Evolutionary conservation across 1,139 yeast species (phyloP).

Genomic region (Lodderomyces jiufengensis): DNA sequence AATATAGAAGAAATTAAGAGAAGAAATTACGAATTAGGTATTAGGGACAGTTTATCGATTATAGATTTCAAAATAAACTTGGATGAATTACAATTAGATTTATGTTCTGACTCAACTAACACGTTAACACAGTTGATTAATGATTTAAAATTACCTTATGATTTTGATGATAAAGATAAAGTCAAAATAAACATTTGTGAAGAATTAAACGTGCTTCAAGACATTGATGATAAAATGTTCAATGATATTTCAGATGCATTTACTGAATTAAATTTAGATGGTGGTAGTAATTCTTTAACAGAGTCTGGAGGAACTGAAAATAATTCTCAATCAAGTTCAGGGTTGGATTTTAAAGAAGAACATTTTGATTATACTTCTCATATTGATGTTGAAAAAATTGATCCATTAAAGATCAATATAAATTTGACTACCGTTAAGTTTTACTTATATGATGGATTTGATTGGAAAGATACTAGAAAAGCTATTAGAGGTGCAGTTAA

Average conservation of each 20-base stretch:
- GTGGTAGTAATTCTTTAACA: neutral
- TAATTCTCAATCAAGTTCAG: slow-evolving; percentile 9
- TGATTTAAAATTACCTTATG: slow-evolving; percentile 69
- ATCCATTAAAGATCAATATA: slow-evolving; percentile 30
- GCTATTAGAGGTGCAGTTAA: slow-evolving; percentile 62
- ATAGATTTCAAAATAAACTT: slow-evolving; percentile 46
- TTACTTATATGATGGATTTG: slow-evolving; percentile 84
- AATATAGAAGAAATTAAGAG: slow-evolving; percentile 20
- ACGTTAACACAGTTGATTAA: slow-evolving; percentile 63
- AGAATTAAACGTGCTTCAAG: slow-evolving; percentile 46
- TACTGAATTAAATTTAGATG: slow-evolving; percentile 10
- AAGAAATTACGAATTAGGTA: slow-evolving; percentile 20
- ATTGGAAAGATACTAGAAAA: slow-evolving; percentile 78
- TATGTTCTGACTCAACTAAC: slow-evolving; percentile 86
- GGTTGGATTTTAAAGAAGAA: slow-evolving; percentile 11
- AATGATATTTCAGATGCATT: slow-evolving; percentile 11
- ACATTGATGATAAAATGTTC: slow-evolving; percentile 31
- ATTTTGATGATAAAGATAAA: slow-evolving; percentile 54
- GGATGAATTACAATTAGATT: slow-evolving; percentile 49
- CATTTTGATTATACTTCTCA: slow-evolving; percentile 11
- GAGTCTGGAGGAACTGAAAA: slow-evolving; percentile 9
- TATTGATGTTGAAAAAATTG: slow-evolving; percentile 12
- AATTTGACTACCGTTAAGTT: slow-evolving; percentile 42
- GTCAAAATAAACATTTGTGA: slow-evolving; percentile 36
- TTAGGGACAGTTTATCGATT: slow-evolving; percentile 22